These are phyloP conservation scores for Xylariaceae sp. DNA, from an alignment of 2,329 filamentous ascomycete genomes.

Conservation along the genomic window DNA sequence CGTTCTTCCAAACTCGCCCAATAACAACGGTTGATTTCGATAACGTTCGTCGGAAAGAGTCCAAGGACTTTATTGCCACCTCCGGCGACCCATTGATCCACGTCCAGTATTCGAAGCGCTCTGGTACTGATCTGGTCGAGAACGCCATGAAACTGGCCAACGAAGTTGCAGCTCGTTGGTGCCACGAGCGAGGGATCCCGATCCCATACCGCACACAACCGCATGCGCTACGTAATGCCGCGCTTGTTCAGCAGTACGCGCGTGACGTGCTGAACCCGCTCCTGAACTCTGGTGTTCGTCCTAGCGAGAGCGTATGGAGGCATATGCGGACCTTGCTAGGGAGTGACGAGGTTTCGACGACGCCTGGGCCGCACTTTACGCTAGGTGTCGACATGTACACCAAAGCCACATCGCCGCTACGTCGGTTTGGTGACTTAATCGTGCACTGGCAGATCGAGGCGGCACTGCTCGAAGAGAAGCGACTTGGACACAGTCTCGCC, in stretches of 20 bases:
- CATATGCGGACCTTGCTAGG: constrained; percentile 52
- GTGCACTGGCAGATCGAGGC: constrained; percentile 72
- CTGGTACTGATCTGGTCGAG: constrained; percentile 49
- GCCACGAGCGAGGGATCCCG: constrained; percentile 60
- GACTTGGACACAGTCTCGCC: constrained; percentile 43
- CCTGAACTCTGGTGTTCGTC: constrained; percentile 43
- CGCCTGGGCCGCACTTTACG: constrained; percentile 60
- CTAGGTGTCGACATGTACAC: constrained; percentile 66
- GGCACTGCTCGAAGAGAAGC: constrained; percentile 55
- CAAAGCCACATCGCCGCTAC: constrained; percentile 70
- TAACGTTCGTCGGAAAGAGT: constrained; percentile 34
- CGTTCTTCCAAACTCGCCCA: constrained; percentile 52
- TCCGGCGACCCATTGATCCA: constrained; percentile 59
- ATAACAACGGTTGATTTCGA: constrained; percentile 52
- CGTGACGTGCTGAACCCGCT: constrained; percentile 48
- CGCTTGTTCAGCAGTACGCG: constrained; percentile 46
- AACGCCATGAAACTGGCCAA: constrained; percentile 67
- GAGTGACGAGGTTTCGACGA: constrained; percentile 56
- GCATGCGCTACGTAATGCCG: constrained; percentile 46
- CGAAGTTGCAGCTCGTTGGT: constrained; percentile 67
- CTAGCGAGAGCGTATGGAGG: constrained; percentile 40
- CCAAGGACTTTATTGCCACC: constrained; percentile 41
- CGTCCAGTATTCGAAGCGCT: constrained; percentile 42
- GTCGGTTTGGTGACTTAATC: constrained; percentile 67
- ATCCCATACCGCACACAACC: constrained; percentile 63